A percentile compares a stretch with the other conserved stretches of the same genome.
These are phyloP conservation scores for Pseudohyphozyma bogoriensis DNA, from an alignment of 768 basidiomycete genomes.

Conservation along the genomic window DNA sequence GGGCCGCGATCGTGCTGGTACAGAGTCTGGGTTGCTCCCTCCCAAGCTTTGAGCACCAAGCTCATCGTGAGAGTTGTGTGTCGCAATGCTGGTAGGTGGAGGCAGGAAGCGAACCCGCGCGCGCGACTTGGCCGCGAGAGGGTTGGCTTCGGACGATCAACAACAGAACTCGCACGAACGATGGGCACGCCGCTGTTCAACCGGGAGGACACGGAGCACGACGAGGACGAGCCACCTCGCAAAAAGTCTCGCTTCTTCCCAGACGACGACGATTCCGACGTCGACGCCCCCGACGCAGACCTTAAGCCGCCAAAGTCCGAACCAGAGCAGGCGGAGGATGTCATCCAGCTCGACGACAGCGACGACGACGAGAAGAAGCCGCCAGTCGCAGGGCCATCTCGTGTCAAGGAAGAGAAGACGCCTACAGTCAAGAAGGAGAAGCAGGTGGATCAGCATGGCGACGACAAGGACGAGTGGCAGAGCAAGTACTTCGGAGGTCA, in stretches of 20 bases:
- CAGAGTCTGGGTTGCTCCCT: too few relatives aligned
- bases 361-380: neutral
- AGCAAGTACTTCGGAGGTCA: conserved; percentile 17
- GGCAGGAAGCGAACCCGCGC: too few relatives aligned
- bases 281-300: neutral
- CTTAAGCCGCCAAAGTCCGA: neutral
- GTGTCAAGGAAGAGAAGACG: neutral
- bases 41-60: too few relatives aligned
- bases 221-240: neutral
- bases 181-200: neutral
- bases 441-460: too few relatives aligned
- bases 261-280: neutral
- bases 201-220: neutral
- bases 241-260: conserved; percentile 12
- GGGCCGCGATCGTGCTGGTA: too few relatives aligned
- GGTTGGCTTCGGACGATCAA: too few relatives aligned
- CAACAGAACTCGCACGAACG: neutral
- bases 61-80: too few relatives aligned
- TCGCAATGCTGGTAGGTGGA: too few relatives aligned
- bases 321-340: too few relatives aligned
- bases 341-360: neutral
- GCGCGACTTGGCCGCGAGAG: too few relatives aligned
- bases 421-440: neutral
- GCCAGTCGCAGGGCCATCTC: neutral
- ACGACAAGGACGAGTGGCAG: neutral